Evolutionary conservation across 139 green algal genomes (phyloP).

Genomic region (Asterochloris erici): DNA sequence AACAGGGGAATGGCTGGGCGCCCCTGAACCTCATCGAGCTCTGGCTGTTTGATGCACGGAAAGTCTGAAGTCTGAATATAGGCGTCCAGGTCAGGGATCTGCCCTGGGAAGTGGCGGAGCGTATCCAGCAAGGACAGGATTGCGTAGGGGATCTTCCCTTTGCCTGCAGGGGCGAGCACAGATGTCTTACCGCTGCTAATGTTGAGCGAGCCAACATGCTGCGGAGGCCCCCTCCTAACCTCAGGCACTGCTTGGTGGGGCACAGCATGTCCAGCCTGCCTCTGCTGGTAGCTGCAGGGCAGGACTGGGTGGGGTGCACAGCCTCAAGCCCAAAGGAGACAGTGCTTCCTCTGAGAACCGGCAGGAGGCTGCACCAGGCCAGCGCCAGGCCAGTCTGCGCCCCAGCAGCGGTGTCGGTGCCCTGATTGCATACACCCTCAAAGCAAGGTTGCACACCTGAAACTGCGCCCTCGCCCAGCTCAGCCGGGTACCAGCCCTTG

Average conservation of each 20-base stretch:
- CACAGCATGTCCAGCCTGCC: too few species aligned
- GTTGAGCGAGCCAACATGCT: not conserved
- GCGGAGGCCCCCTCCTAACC: too few species aligned
- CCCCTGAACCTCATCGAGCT: not conserved
- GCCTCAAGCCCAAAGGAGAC: not conserved
- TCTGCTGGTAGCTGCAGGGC: too few species aligned
- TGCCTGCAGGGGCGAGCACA: conserved; percentile 23
- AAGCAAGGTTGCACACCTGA: not conserved
- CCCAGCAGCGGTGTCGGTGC: too few species aligned
- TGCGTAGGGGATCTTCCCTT: conserved; percentile 41
- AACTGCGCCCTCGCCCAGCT: conserved; percentile 14
- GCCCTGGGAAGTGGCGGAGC: conserved; percentile 30
- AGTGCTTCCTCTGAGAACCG: not conserved
- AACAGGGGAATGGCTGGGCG: conserved; percentile 22
- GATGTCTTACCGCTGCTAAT: not conserved
- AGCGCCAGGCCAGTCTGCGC: not conserved
- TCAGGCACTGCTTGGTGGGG: too few species aligned
- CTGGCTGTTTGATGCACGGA: conserved; percentile 30
- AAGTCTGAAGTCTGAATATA: conserved; percentile 42
- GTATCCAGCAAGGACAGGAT: conserved; percentile 36
- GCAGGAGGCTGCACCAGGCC: not conserved
- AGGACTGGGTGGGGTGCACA: too few species aligned
- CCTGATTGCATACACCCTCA: not conserved
- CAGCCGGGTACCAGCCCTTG: conserved; percentile 31
- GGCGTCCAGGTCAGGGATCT: conserved; percentile 42